These are phyloP conservation scores for Pseudopyricularia cyperi DNA, from an alignment of 2,329 filamentous ascomycete species.

Conservation along the genomic window DNA sequence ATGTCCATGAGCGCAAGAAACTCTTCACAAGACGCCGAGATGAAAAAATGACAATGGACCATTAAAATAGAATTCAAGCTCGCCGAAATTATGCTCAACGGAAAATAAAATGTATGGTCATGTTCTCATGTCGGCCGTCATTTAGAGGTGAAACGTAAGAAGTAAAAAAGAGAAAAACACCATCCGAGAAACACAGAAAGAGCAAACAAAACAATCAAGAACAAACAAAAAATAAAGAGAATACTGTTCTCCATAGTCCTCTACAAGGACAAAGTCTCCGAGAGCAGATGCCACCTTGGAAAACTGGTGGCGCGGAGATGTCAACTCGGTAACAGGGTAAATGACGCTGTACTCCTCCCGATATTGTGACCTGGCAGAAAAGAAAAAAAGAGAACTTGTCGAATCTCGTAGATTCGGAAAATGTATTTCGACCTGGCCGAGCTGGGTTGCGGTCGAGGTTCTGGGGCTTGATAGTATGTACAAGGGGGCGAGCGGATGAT, in stretches of 20 bases:
- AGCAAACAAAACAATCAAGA: constrained; percentile 1
- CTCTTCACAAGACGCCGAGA: background rate
- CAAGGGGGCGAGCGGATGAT: background rate
- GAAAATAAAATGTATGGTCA: background rate
- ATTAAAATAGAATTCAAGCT: background rate
- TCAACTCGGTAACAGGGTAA: background rate
- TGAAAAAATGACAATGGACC: background rate
- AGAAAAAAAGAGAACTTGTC: background rate
- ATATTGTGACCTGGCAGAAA: background rate
- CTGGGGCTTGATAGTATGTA: background rate
- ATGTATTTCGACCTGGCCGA: background rate
- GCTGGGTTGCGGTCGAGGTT: background rate
- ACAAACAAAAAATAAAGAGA: constrained; percentile 1
- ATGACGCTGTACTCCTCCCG: background rate
- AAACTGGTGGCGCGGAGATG: background rate
- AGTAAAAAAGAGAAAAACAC: constrained; percentile 3
- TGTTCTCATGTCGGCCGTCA: background rate
- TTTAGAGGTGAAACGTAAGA: constrained; percentile 1
- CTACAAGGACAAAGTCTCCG: background rate
- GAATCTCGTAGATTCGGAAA: background rate
- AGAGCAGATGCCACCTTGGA: background rate
- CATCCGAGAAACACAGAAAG: constrained; percentile 3
- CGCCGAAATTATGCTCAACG: background rate
- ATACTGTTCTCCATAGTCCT: background rate
- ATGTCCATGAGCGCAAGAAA: background rate